Base-by-base conservation (phyloP, 352 stramenopile species). In the Phytopythium sindhum region DNA sequence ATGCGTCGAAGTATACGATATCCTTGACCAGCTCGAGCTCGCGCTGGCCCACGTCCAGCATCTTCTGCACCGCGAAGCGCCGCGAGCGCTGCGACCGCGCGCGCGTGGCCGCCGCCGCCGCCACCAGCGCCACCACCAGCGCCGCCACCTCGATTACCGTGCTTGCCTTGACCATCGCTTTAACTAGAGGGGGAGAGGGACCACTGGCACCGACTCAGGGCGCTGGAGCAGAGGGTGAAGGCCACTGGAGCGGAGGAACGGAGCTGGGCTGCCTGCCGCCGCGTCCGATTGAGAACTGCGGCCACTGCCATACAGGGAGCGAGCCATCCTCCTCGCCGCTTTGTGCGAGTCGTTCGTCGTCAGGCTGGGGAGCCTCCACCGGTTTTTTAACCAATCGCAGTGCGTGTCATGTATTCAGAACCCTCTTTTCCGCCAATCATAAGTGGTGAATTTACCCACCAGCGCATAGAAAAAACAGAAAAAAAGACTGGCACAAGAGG, bases 1-100 rank as follows among this genome's bases (percentile, higher is more conserved):
- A 75, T 53, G 88, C 86, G 75, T 91, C 86, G 66, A 94, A 90
- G 74, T 92, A 90, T 66, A 93, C 79, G 59, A 90, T 90, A 68
- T 95, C 79, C 67, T 91, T 85, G 59, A 95, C 86, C 39, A 95
- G 72, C 74, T 89, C 81, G 26, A 89, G 72, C 66, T 94, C 85
- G 62, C 80, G 81, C 58, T 71, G 65, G 60, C 86, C 78, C 26
- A 73, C 72, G 37, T 80, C 72, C 28, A 75, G 58, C 48, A 75
- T 70, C 61, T 81, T 68, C 65, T 86, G 68, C 59, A 80, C 67
- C 64, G 70, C 66, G 59, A 77, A 75, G 42, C 66, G 69, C 65
- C 73, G 73, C 37, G 64, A 67, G 39, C 75, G 71, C 67, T 83
- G 67, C 62, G 80, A 77, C 44, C 80, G 82, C 65, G 53, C 64